These are phyloP conservation scores for Porodaedalea pini DNA, from an alignment of 1,284 basidiomycete species.

Conservation along the genomic window DNA sequence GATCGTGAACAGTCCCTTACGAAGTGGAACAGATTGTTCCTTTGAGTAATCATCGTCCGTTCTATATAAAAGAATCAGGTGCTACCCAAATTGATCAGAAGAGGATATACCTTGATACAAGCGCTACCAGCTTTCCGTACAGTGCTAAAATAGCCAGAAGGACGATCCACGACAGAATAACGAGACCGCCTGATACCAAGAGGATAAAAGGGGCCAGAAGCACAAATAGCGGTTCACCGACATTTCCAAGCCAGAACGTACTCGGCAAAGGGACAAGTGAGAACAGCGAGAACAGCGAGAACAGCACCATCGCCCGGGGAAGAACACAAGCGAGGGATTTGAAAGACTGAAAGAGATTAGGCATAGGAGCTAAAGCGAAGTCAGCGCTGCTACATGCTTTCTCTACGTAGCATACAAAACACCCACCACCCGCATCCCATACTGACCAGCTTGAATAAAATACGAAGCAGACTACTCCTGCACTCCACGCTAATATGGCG, in stretches of 20 bases:
- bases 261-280: slow-evolving; percentile 57
- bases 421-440: slow-evolving; percentile 33
- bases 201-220: slow-evolving; percentile 53
- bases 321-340: slow-evolving; percentile 40
- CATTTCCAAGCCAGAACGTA: slow-evolving; percentile 54
- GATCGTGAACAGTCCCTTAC: slow-evolving; percentile 56
- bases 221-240: slow-evolving; percentile 46
- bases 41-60: slow-evolving; percentile 29
- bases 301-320: slow-evolving; percentile 39
- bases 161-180: slow-evolving; percentile 56
- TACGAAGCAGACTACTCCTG: slow-evolving; percentile 58
- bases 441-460: slow-evolving; percentile 50
- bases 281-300: slow-evolving; percentile 41
- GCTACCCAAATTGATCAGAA: slow-evolving; percentile 15
- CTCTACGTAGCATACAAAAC: not conserved
- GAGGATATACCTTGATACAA: slow-evolving; percentile 21
- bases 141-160: slow-evolving; percentile 43
- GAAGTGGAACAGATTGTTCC: slow-evolving; percentile 36
- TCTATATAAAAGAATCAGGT: slow-evolving; percentile 4
- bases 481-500: slow-evolving; percentile 63
- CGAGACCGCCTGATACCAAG: slow-evolving; percentile 56
- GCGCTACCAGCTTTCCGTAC: slow-evolving; percentile 34
- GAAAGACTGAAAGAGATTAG: slow-evolving; percentile 47
- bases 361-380: slow-evolving; percentile 36
- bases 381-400: slow-evolving; percentile 15